A percentile compares a stretch with the other conserved stretches of the same genome.
Conservation (phyloP, 495 filamentous ascomycete genomes). For the Aspergillus baeticus region DNA sequence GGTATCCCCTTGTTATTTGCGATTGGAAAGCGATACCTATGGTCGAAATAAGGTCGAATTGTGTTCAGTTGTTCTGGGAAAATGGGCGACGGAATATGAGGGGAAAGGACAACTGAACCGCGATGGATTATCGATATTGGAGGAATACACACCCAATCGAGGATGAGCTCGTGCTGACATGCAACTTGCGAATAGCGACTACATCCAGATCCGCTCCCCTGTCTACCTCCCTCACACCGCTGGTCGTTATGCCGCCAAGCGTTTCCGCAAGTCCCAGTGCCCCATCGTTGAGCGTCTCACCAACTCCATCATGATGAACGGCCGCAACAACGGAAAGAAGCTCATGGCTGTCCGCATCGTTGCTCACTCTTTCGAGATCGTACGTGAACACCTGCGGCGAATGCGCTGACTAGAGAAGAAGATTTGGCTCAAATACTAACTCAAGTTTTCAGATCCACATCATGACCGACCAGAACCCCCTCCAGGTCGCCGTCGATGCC, state of each 20-base stretch:
- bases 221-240: slow-evolving; percentile 99
- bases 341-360: slow-evolving; percentile 99
- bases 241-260: slow-evolving; percentile 97
- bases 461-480: slow-evolving; percentile 99
- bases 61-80: slow-evolving; percentile 9
- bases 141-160: slow-evolving; percentile 5
- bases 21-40: slow-evolving; percentile 11
- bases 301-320: slow-evolving; percentile 99
- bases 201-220: slow-evolving; percentile 97
- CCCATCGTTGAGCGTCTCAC: slow-evolving; percentile 99
- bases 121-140: slow-evolving; percentile 6
- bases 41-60: slow-evolving; percentile 16
- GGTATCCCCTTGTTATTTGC: slow-evolving; percentile 43
- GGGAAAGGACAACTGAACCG: neutral
- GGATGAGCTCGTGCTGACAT: slow-evolving; percentile 44
- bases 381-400: slow-evolving; percentile 49
- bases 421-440: neutral
- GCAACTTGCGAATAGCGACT: slow-evolving; percentile 66
- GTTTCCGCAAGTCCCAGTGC: slow-evolving; percentile 99
- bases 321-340: slow-evolving; percentile 99
- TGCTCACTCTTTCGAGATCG: slow-evolving; percentile 98
- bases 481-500: slow-evolving; percentile 98
- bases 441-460: slow-evolving; percentile 78
- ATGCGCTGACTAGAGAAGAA: slow-evolving; percentile 5
- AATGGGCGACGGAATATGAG: slow-evolving; percentile 3